Percentiles rank a stretch among this genome's conserved stretches.
Evolutionary conservation across 768 basidiomycete genomes (phyloP).

Genomic region (Lactarius psammicola): DNA sequence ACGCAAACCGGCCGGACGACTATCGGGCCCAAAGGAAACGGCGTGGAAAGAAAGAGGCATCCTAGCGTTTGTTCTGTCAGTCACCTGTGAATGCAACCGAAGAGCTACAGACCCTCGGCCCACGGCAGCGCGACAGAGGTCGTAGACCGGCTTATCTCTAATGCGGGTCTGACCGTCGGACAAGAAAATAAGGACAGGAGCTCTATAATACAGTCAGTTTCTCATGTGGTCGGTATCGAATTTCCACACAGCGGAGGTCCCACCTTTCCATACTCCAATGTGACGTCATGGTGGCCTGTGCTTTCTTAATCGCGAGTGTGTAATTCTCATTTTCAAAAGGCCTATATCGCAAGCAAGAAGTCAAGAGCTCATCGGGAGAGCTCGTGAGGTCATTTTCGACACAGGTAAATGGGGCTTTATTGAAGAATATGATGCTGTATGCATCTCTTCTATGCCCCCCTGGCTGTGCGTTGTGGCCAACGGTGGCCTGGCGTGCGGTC

Average conservation of each 20-base stretch:
- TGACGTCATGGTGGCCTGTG: conserved; percentile 42
- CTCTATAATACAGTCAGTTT: conserved; percentile 36
- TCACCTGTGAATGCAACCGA: background rate
- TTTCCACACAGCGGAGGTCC: background rate
- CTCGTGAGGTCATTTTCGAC: conserved; percentile 48
- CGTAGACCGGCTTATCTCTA: conserved; percentile 40
- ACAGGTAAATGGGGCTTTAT: conserved; percentile 29
- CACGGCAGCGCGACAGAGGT: conserved; percentile 44
- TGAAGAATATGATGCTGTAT: conserved; percentile 54
- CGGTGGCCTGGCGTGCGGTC: conserved; percentile 46
- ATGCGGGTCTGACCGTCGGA: conserved; percentile 52
- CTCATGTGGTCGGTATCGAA: background rate
- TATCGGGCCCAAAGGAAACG: conserved; percentile 49
- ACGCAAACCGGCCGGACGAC: conserved; percentile 35
- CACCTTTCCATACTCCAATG: conserved; percentile 54
- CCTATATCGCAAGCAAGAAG: conserved; percentile 36
- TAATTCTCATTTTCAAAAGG: conserved; percentile 46
- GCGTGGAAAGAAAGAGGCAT: conserved; percentile 56
- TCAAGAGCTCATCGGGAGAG: conserved; percentile 46
- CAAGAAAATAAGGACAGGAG: conserved; percentile 54
- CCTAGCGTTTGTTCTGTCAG: conserved; percentile 32
- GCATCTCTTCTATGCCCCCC: conserved; percentile 44
- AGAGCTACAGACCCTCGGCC: conserved; percentile 41
- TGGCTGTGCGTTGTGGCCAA: conserved; percentile 30
- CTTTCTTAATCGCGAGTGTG: conserved; percentile 38